These are phyloP conservation scores for Silene coronaria DNA, from an alignment of 179 eudicot species.

Conservation along the genomic window DNA sequence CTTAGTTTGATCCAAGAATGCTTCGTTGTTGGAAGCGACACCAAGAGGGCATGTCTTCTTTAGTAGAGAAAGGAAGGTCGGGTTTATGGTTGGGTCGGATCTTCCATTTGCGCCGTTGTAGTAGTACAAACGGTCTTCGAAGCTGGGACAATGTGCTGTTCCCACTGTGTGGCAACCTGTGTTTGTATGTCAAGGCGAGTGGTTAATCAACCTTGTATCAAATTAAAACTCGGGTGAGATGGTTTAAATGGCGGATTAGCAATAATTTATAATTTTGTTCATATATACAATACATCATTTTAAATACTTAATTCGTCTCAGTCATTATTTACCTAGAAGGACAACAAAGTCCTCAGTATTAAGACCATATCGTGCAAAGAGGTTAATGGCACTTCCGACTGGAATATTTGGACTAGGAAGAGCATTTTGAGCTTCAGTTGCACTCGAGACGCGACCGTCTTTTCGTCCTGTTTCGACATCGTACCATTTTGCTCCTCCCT, in stretches of 20 bases:
- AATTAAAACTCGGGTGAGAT: too few species aligned
- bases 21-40: background rate
- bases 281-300: too few species aligned
- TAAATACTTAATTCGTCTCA: too few species aligned
- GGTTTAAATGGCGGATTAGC: too few species aligned
- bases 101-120: conserved; percentile 2
- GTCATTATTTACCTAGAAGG: conserved; percentile 37
- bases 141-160: conserved; percentile 25
- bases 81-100: conserved; percentile 23
- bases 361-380: conserved; percentile 23
- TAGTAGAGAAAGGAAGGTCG: background rate
- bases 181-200: background rate
- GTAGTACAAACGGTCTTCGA: conserved; percentile 25
- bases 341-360: conserved; percentile 30
- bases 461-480: conserved; percentile 27
- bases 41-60: conserved; percentile 19
- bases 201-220: too few species aligned
- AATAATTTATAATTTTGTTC: too few species aligned
- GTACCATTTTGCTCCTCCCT: conserved; percentile 33
- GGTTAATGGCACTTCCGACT: conserved; percentile 11
- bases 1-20: conserved; percentile 24
- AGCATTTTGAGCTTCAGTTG: background rate
- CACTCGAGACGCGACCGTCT: conserved; percentile 31
- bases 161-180: conserved; percentile 35
- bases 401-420: conserved; percentile 17